Conservation (phyloP, 2,329 filamentous ascomycete species). For the Aspergillus hiratsukae region DNA sequence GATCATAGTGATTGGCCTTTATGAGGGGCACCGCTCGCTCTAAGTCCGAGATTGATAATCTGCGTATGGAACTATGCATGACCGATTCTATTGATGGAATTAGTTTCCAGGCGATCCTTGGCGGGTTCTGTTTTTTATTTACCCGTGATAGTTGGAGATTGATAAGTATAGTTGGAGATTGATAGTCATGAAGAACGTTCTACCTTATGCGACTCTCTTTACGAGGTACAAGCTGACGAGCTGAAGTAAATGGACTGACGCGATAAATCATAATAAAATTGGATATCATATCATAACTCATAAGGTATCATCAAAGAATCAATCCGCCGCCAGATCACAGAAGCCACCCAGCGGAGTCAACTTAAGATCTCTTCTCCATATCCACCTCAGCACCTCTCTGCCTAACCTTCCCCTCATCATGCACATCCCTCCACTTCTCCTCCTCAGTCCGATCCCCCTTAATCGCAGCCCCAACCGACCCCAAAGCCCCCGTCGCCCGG, state of each 20-base stretch:
- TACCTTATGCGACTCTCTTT: neutral
- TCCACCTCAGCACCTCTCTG: conserved; percentile 81
- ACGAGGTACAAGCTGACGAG: neutral
- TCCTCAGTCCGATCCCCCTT: conserved; percentile 66
- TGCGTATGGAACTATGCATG: neutral
- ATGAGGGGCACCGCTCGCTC: neutral
- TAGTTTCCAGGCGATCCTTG: neutral
- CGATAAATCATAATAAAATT: neutral
- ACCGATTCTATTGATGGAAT: neutral
- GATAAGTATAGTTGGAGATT: no score
- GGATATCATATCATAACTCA: neutral
- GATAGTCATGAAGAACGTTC: neutral
- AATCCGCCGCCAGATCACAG: neutral
- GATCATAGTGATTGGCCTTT: neutral
- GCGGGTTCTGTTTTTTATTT: neutral
- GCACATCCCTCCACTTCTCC: conserved; percentile 61
- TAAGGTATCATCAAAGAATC: neutral
- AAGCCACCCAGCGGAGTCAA: neutral
- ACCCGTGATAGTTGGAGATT: neutral
- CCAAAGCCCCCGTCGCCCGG: no score
- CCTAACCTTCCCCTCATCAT: conserved; percentile 77
- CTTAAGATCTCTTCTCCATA: conserved; percentile 56
- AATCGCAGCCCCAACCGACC: conserved; percentile 65
- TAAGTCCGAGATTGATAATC: neutral
- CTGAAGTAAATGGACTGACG: neutral